Evolutionary conservation across 2,329 filamentous ascomycete genomes (phyloP), one percentile per base, ranked within the genome.

Genomic region (Alternaria infectoria): DNA sequence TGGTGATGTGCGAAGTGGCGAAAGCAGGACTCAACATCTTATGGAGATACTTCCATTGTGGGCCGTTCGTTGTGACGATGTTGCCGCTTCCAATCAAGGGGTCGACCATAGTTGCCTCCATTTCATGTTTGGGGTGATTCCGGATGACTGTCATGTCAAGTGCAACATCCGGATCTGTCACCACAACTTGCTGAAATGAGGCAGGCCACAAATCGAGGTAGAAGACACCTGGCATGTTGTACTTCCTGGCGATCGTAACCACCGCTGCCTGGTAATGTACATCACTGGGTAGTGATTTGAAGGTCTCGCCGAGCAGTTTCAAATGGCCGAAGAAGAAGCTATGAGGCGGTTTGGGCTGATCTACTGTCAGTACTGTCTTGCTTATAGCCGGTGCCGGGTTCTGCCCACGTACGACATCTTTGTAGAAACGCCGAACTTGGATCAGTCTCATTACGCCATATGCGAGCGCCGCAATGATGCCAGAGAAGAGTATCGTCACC

Each of bases 191-290:
- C 15, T 60, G 56, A 6, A 68, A 71, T 3, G 73, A 75, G 7
- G 81, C 44, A 0, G 83, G 83, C 82, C 82, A 85, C 3, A 81
- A 59, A 62, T 85, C 83, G 5, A 84, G 55, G 62, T 84, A 84
- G 69, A 81, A 84, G 25, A 80, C 64, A 8, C 74, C 68, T 1
- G 74, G 74, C 13, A 79, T 61, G n/a, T 78, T 67, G 62, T 79
- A 78, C 47, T 78, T 71, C 36, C 78, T 73, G 32, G 74, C 72
- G 36, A 84, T 69, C 12, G 77, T 74, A 1, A 76, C 74, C 19
- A 77, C 62, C 40, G 73, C 70, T 19, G 68, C 69, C 47, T 83
- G 81, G 7, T 78, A 76, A 45, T 83, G 81, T 4, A 67, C 62
- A 36, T 76, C 71, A 13, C 61, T 69, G 1, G 82, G 81, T 30